phyloP scores from a whole-genome alignment of 2,329 filamentous ascomycete species.

The Rosellinia necatrix region DNA sequence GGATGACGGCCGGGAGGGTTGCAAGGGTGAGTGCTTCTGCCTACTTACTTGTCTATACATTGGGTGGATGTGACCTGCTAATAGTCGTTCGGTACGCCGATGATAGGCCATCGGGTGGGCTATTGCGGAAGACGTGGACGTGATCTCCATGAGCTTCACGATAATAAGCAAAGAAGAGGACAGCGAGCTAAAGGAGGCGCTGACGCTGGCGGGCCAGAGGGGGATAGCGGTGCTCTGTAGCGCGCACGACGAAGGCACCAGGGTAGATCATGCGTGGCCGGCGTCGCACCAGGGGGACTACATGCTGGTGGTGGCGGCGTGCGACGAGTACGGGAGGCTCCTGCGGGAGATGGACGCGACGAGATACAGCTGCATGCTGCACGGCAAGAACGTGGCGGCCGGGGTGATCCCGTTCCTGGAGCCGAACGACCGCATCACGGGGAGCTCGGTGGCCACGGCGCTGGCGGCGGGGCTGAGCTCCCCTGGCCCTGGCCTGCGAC shows the following conservation, averaged over 20 bases:
- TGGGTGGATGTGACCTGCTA: no score
- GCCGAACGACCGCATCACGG: slow-evolving; percentile 9
- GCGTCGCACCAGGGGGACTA: neutral
- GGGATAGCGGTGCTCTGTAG: slow-evolving; percentile 5
- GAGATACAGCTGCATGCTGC: neutral
- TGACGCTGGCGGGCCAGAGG: neutral
- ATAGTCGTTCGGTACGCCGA: no score
- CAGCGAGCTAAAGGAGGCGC: neutral
- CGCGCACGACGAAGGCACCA: slow-evolving; percentile 1
- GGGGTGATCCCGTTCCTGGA: neutral
- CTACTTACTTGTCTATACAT: no score
- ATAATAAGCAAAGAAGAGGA: neutral
- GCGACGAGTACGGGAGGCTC: neutral
- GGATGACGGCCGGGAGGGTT: neutral
- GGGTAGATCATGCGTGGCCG: neutral
- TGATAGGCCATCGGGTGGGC: slow-evolving; percentile 3
- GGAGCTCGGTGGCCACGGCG: slow-evolving; percentile 22
- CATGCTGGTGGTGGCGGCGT: neutral
- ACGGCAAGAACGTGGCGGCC: neutral
- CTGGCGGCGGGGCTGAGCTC: slow-evolving; percentile 18
- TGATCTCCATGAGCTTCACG: slow-evolving; percentile 9
- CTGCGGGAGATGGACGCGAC: neutral
- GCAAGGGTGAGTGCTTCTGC: neutral
- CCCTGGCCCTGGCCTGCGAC: no score
- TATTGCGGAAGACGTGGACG: neutral